Percentiles rank a stretch among this genome's conserved stretches.
phyloP scores from a whole-genome alignment of 768 basidiomycete genomes.

The Infundibulicybe gibba region DNA sequence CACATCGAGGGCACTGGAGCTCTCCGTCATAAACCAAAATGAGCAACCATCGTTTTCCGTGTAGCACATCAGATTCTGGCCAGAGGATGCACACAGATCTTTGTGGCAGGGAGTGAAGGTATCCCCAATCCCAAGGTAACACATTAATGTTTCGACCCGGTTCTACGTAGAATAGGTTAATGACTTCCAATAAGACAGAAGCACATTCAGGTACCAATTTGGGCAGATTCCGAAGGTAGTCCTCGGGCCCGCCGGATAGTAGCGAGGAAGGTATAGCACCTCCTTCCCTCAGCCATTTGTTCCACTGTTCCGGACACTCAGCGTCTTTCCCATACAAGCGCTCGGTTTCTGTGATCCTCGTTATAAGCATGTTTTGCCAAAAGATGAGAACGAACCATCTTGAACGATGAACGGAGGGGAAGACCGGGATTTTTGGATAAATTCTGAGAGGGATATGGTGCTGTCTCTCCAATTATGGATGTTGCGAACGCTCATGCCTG shows the following conservation, averaged over 20 bases:
- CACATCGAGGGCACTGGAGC: constrained; percentile 50
- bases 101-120: constrained; percentile 86
- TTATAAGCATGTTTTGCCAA: too few relatives aligned
- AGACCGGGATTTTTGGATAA: constrained; percentile 42
- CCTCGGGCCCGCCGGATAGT: constrained; percentile 48
- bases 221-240: constrained; percentile 57
- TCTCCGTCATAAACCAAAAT: constrained; percentile 85
- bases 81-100: constrained; percentile 79
- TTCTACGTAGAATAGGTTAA: constrained; percentile 51
- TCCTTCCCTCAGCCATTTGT: constrained; percentile 48
- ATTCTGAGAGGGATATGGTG: constrained; percentile 45
- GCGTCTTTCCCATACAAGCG: constrained; percentile 79
- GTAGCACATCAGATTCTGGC: constrained; percentile 86
- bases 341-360: constrained; percentile 40
- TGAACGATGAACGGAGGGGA: constrained; percentile 27
- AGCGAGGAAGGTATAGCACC: constrained; percentile 49
- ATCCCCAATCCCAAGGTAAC: constrained; percentile 77
- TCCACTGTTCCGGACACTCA: constrained; percentile 65
- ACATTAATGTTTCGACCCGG: constrained; percentile 59
- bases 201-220: constrained; percentile 30
- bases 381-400: constrained; percentile 28
- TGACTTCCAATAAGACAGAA: constrained; percentile 1
- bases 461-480: constrained; percentile 55
- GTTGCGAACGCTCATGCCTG: constrained; percentile 63
- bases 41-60: constrained; percentile 69